phyloP scores from a whole-genome alignment of 2,329 filamentous ascomycete genomes.

The Penicillium corylophilum region DNA sequence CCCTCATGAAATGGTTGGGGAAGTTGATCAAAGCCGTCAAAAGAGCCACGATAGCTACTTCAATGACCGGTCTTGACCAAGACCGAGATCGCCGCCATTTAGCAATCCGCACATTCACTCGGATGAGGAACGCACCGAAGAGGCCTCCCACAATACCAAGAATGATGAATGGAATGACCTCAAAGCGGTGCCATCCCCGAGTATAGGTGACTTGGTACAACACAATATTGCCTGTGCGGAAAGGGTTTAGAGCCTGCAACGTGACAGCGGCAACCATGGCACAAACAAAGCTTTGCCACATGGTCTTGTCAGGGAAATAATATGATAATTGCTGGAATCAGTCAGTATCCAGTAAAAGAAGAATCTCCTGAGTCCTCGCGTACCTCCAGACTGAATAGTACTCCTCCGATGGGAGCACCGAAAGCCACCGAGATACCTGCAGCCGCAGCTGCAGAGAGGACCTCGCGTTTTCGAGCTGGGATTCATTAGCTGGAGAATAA shows the following conservation, averaged over 20 bases:
- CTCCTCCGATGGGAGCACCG: slow-evolving; percentile 88
- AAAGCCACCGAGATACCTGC: slow-evolving; percentile 93
- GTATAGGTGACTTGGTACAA: slow-evolving; percentile 95
- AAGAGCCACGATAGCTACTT: slow-evolving; percentile 76
- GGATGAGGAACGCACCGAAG: slow-evolving; percentile 93
- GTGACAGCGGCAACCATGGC: slow-evolving; percentile 98
- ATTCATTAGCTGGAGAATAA: not conserved
- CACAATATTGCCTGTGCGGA: slow-evolving; percentile 91
- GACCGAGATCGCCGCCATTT: slow-evolving; percentile 72
- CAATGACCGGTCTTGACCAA: slow-evolving; percentile 70
- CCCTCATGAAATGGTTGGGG: slow-evolving; percentile 93
- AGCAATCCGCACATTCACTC: slow-evolving; percentile 83
- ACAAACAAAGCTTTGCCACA: slow-evolving; percentile 99
- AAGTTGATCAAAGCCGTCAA: slow-evolving; percentile 89
- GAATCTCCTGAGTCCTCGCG: slow-evolving; percentile 38
- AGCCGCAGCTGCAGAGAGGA: slow-evolving; percentile 87
- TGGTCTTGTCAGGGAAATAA: slow-evolving; percentile 98
- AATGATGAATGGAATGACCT: slow-evolving; percentile 81
- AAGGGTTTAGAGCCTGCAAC: slow-evolving; percentile 88
- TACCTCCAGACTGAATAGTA: slow-evolving; percentile 91
- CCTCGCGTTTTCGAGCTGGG: slow-evolving; percentile 83
- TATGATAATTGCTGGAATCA: slow-evolving; percentile 76
- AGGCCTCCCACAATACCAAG: slow-evolving; percentile 89
- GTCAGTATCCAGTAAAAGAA: slow-evolving; percentile 7
- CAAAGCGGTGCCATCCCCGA: slow-evolving; percentile 89